These are phyloP conservation scores for Ophiobolus disseminans DNA, from an alignment of 2,329 filamentous ascomycete genomes.

Conservation along the genomic window DNA sequence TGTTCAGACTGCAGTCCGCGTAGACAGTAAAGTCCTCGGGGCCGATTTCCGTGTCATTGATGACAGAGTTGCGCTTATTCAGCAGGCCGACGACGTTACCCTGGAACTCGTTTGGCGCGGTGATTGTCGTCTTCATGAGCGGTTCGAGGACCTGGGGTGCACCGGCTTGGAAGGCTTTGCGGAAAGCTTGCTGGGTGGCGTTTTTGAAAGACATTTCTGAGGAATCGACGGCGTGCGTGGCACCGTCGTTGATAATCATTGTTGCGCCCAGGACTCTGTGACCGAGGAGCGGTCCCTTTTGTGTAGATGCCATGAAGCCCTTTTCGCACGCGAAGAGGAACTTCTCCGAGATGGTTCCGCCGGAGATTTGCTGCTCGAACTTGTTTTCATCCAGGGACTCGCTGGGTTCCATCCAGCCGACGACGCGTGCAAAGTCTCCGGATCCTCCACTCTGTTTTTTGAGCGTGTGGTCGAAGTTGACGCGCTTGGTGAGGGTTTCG, in stretches of 20 bases:
- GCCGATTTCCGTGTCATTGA: slow-evolving; percentile 93
- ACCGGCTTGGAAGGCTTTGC: slow-evolving; percentile 84
- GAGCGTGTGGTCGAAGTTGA: slow-evolving; percentile 90
- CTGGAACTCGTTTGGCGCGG: slow-evolving; percentile 96
- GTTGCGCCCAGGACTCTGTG: slow-evolving; percentile 88
- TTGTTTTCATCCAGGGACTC: slow-evolving; percentile 74
- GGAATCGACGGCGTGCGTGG: slow-evolving; percentile 96
- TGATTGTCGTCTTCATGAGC: slow-evolving; percentile 97
- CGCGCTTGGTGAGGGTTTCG: slow-evolving; percentile 82
- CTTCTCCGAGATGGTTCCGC: slow-evolving; percentile 93
- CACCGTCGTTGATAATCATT: slow-evolving; percentile 96
- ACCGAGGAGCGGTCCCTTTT: slow-evolving; percentile 88
- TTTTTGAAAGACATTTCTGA: slow-evolving; percentile 95
- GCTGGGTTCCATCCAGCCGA: slow-evolving; percentile 89
- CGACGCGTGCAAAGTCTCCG: slow-evolving; percentile 92
- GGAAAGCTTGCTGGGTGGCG: slow-evolving; percentile 95
- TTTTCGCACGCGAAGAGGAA: slow-evolving; percentile 94
- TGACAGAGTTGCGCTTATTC: slow-evolving; percentile 95
- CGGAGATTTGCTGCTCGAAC: slow-evolving; percentile 87
- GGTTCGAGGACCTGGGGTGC: slow-evolving; percentile 89
- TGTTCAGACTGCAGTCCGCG: slow-evolving; percentile 91
- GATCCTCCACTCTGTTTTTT: slow-evolving; percentile 96
- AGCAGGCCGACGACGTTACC: slow-evolving; percentile 92
- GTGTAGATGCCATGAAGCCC: slow-evolving; percentile 83
- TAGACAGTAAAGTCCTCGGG: slow-evolving; percentile 91